These are phyloP conservation scores for Arthrobotrys conoides DNA, from an alignment of 2,329 filamentous ascomycete genomes.

Conservation along the genomic window DNA sequence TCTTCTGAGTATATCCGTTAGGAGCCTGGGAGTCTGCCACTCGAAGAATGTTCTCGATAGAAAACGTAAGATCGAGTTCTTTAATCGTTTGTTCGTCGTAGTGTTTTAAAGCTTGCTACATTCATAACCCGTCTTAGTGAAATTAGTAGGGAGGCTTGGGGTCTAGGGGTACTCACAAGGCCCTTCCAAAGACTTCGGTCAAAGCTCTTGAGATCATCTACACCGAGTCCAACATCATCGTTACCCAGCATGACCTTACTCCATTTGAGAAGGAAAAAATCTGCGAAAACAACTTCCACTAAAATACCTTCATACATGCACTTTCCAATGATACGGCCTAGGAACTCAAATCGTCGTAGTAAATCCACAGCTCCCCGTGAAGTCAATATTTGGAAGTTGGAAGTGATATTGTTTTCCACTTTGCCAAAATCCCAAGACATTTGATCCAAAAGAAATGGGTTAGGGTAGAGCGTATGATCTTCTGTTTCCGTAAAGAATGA, in stretches of 20 bases:
- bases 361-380: slow-evolving; percentile 74
- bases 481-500: slow-evolving; percentile 86
- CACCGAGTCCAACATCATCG: slow-evolving; percentile 78
- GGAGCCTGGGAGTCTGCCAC: slow-evolving; percentile 64
- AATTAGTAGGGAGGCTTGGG: background rate
- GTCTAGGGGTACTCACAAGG: slow-evolving; percentile 70
- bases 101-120: slow-evolving; percentile 78
- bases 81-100: slow-evolving; percentile 78
- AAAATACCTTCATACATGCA: slow-evolving; percentile 98
- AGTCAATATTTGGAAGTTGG: slow-evolving; percentile 69
- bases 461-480: slow-evolving; percentile 88
- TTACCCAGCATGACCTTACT: slow-evolving; percentile 79
- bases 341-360: slow-evolving; percentile 85
- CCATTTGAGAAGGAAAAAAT: slow-evolving; percentile 98
- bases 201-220: slow-evolving; percentile 93
- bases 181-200: slow-evolving; percentile 93
- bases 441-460: slow-evolving; percentile 82
- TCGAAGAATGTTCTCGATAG: slow-evolving; percentile 70
- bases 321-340: slow-evolving; percentile 93
- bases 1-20: slow-evolving; percentile 69
- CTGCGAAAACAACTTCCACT: slow-evolving; percentile 90
- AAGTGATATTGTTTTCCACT: slow-evolving; percentile 69
- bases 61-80: slow-evolving; percentile 57
- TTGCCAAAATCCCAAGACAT: slow-evolving; percentile 73
- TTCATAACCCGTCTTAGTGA: background rate